A percentile compares a stretch with the other conserved stretches of the same genome.
Evolutionary conservation across 495 filamentous ascomycete genomes (phyloP).

Genomic region (Bacidia rubella): DNA sequence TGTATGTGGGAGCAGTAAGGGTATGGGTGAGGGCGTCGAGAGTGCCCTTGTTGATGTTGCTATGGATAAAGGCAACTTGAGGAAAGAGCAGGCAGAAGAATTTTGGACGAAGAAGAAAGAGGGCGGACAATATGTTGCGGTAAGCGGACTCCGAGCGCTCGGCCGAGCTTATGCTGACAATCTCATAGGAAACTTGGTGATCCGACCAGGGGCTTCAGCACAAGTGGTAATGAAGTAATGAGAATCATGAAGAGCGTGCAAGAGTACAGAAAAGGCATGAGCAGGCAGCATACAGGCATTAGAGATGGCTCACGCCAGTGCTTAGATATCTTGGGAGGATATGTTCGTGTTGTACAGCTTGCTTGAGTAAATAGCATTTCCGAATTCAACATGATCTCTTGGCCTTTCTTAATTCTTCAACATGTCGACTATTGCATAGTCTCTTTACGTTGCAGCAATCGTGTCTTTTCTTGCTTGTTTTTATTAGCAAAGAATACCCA

Average conservation of each 20-base stretch:
- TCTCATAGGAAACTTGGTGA: conserved; percentile 22
- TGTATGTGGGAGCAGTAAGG: conserved; percentile 84
- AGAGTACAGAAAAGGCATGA: background rate
- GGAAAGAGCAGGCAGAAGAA: conserved; percentile 52
- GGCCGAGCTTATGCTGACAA: background rate
- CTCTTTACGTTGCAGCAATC: no score
- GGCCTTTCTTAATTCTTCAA: no score
- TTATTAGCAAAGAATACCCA: no score
- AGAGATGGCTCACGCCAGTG: background rate
- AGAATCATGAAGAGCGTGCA: background rate
- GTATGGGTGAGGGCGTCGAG: conserved; percentile 96
- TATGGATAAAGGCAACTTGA: conserved; percentile 66
- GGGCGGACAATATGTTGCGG: conserved; percentile 75
- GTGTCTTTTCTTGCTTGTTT: no score
- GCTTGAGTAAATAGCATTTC: background rate
- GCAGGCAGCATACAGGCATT: background rate
- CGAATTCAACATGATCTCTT: no score
- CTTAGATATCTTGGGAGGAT: background rate
- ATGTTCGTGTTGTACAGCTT: background rate
- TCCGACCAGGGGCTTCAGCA: background rate
- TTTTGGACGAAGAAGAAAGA: conserved; percentile 80
- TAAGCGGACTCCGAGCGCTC: conserved; percentile 29
- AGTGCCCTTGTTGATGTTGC: conserved; percentile 65
- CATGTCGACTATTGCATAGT: no score
- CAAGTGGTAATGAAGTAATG: background rate